Conservation (phyloP, 192 early-diverging fungal genomes). For the Polychytrium aggregatum region DNA sequence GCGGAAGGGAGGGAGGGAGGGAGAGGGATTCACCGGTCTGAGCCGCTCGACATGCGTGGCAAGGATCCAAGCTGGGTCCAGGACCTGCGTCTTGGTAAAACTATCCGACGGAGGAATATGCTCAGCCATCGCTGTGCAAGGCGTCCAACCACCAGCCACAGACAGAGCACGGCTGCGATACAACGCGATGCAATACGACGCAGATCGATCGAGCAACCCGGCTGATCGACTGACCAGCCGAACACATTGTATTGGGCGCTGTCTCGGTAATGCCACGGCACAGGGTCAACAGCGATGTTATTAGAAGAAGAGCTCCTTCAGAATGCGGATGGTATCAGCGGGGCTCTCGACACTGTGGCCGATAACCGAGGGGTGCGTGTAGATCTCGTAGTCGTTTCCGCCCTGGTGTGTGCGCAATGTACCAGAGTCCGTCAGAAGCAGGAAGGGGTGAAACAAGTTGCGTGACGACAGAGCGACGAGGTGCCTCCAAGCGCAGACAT, state of each 20-base stretch:
- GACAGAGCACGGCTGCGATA: neutral
- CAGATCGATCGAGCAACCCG: neutral
- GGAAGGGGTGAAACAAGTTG: neutral
- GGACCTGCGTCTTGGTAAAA: too few species aligned
- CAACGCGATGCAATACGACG: too few species aligned
- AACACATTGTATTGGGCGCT: neutral
- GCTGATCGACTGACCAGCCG: neutral
- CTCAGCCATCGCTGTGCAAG: too few species aligned
- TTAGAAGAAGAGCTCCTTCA: constrained; percentile 64
- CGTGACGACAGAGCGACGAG: neutral
- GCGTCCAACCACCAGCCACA: neutral
- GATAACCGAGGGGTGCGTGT: constrained; percentile 57
- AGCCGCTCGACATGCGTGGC: too few species aligned
- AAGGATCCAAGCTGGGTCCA: too few species aligned
- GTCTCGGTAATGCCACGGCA: neutral
- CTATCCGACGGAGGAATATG: too few species aligned
- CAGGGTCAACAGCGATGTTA: too few species aligned
- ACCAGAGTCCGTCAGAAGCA: too few species aligned
- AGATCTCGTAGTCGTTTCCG: constrained; percentile 99
- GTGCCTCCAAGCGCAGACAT: neutral
- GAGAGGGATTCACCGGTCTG: too few species aligned
- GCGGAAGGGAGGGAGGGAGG: too few species aligned
- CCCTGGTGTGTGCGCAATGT: too few species aligned
- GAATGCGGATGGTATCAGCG: constrained; percentile 66
- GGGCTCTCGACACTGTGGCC: constrained; percentile 83